Evolutionary conservation across 2,329 filamentous ascomycete genomes (phyloP).

Genomic region (Chaetomiaceae sp.): DNA sequence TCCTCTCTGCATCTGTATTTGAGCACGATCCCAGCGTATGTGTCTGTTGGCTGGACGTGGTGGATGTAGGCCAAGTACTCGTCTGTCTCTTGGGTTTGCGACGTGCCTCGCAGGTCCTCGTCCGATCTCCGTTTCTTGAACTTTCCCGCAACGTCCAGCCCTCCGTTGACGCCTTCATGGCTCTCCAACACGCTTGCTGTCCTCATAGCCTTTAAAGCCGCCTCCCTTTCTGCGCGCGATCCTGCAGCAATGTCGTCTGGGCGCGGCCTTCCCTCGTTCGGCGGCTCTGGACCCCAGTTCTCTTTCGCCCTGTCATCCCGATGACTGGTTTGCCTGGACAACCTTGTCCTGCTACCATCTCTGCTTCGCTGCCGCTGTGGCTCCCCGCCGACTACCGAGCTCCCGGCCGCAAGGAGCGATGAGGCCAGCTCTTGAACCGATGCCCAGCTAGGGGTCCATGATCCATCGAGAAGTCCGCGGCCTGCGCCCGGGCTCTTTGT

Average conservation of each 20-base stretch:
- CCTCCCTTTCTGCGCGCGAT: conserved; percentile 49
- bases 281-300: conserved; percentile 51
- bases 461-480: conserved; percentile 45
- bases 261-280: conserved; percentile 34
- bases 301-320: conserved; percentile 26
- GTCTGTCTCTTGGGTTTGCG: conserved; percentile 52
- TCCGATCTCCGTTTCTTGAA: conserved; percentile 67
- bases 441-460: conserved; percentile 51
- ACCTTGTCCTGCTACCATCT: conserved; percentile 29
- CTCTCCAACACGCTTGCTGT: conserved; percentile 58
- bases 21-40: conserved; percentile 84
- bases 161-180: conserved; percentile 56
- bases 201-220: conserved; percentile 51
- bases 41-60: conserved; percentile 76
- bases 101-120: conserved; percentile 41
- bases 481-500: conserved; percentile 30
- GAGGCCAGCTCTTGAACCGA: conserved; percentile 53
- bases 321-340: conserved; percentile 31
- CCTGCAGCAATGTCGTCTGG: conserved; percentile 51
- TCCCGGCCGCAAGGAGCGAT: conserved; percentile 37
- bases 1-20: conserved; percentile 84
- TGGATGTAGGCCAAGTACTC: conserved; percentile 89
- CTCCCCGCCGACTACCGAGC: conserved; percentile 34
- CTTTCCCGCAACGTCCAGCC: conserved; percentile 50
- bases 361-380: conserved; percentile 31